A percentile compares a stretch with the other conserved stretches of the same genome.
phyloP scores from a whole-genome alignment of 2,329 filamentous ascomycete species.

The Diaporthe sp. region DNA sequence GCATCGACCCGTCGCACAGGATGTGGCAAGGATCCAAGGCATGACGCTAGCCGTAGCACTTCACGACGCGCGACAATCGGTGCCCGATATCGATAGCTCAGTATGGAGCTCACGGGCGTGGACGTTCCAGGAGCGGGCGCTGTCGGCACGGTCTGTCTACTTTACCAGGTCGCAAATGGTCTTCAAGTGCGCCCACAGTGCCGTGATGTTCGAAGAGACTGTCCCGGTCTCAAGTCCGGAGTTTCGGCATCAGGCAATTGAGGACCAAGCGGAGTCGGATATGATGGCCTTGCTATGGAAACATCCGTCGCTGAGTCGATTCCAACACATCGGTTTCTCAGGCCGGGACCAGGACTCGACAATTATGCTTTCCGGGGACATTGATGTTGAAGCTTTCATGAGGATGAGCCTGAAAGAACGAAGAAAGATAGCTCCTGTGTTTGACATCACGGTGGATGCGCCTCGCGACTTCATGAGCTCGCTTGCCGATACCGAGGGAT shows the following conservation, averaged over 20 bases:
- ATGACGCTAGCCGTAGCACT: not conserved
- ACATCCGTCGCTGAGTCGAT: not conserved
- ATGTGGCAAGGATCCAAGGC: not conserved
- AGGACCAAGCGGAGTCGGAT: not conserved
- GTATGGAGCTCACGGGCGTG: slow-evolving; percentile 17
- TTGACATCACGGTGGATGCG: not conserved
- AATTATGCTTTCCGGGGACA: not conserved
- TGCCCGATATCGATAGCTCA: not conserved
- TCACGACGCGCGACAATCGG: not conserved
- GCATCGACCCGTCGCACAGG: not conserved
- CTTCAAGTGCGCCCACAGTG: not conserved
- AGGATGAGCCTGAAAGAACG: not conserved
- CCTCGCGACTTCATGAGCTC: not conserved
- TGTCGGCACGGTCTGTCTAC: slow-evolving; percentile 10
- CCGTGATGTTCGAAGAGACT: not conserved
- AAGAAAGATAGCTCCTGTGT: not conserved
- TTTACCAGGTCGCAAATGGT: not conserved
- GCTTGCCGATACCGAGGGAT: not conserved
- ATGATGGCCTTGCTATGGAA: not conserved
- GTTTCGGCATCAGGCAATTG: not conserved
- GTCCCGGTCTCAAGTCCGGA: not conserved
- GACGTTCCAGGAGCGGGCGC: slow-evolving; percentile 33
- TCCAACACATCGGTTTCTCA: not conserved
- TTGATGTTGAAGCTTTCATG: not conserved
- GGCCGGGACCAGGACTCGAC: not conserved